Percentiles rank a stretch among this genome's conserved stretches.
Conservation (phyloP, 2,329 filamentous ascomycete genomes). For the Chrysoporthe cubensis region DNA sequence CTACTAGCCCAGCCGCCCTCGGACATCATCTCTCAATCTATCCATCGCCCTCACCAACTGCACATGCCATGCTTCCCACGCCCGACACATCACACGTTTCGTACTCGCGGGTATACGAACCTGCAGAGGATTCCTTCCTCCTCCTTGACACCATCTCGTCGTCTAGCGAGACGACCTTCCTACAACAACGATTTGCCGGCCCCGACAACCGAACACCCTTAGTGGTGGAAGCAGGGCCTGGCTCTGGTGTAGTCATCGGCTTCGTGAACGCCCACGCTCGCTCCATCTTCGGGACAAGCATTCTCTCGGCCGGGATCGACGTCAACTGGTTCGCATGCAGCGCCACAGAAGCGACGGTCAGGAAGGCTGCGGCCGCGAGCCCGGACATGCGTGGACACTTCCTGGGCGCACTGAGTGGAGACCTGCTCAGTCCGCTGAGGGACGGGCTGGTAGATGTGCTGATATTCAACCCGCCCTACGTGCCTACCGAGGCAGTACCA, state of each 20-base stretch:
- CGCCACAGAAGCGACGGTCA: conserved; percentile 73
- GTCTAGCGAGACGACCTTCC: conserved; percentile 67
- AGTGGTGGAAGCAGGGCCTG: conserved; percentile 84
- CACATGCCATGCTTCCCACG: conserved; percentile 77
- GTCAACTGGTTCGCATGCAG: conserved; percentile 82
- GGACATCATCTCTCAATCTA: neutral
- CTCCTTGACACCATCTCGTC: conserved; percentile 89
- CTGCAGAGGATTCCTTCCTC: conserved; percentile 93
- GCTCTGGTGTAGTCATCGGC: conserved; percentile 90
- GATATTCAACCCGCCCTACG: conserved; percentile 97
- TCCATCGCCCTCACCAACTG: neutral
- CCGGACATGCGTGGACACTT: conserved; percentile 51
- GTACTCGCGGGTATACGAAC: conserved; percentile 89
- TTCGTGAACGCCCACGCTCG: conserved; percentile 79
- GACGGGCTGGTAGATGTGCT: conserved; percentile 73
- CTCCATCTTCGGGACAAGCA: conserved; percentile 70
- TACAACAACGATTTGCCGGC: conserved; percentile 63
- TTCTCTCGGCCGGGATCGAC: conserved; percentile 79
- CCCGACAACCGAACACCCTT: conserved; percentile 54
- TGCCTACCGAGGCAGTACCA: conserved; percentile 80
- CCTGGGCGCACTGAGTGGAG: conserved; percentile 69
- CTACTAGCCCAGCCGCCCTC: neutral
- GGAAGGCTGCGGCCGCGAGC: conserved; percentile 45
- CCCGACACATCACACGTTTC: conserved; percentile 91
- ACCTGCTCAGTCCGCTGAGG: conserved; percentile 68